phyloP scores from a whole-genome alignment of 169 alveolate species.

The Cyclospora cayetanensis region DNA sequence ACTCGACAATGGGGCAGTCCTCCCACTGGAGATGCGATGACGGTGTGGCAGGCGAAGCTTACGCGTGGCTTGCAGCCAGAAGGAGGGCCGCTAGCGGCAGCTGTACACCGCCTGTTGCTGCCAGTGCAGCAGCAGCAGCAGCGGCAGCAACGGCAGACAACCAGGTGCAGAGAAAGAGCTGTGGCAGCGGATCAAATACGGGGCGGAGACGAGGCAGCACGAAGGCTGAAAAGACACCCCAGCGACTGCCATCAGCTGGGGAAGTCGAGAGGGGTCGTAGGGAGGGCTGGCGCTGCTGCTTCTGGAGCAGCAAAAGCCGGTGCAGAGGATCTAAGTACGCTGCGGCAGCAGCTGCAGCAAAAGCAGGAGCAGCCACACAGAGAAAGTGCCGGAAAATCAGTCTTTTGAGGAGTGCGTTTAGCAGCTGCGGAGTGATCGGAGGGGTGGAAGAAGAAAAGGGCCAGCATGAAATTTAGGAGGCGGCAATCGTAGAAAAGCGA shows the following conservation, averaged over 20 bases:
- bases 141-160: not conserved
- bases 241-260: not conserved
- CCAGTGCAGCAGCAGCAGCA: not conserved
- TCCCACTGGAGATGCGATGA: no score
- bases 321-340: not conserved
- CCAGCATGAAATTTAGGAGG: no score
- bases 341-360: constrained; percentile 10
- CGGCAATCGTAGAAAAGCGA: no score
- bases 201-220: not conserved
- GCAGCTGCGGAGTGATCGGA: no score
- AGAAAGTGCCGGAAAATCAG: no score
- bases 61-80: not conserved
- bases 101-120: not conserved
- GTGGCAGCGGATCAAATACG: not conserved
- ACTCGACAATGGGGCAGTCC: no score
- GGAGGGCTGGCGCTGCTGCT: not conserved
- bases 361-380: not conserved
- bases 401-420: no score
- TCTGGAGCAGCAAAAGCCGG: not conserved
- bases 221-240: not conserved
- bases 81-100: not conserved
- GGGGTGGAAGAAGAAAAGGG: no score
- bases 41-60: not conserved
- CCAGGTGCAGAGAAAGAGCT: not conserved
- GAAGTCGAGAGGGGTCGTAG: not conserved